Evolutionary conservation across 176 grass and related monocot genomes (phyloP).

Genomic region (Aegilops speltoides): DNA sequence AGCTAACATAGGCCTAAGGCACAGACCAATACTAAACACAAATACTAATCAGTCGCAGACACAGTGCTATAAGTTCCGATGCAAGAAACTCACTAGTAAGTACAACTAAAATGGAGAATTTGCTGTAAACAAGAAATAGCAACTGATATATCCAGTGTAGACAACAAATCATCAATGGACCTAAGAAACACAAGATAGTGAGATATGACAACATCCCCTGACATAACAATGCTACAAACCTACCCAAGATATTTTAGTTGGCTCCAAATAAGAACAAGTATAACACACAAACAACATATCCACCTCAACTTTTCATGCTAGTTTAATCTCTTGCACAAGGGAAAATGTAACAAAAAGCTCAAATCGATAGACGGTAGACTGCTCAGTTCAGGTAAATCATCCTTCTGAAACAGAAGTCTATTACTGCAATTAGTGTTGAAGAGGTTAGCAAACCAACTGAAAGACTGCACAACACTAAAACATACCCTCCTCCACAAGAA

Average conservation of each 20-base stretch:
- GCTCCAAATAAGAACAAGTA: neutral
- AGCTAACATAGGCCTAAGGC: neutral
- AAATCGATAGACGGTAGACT: neutral
- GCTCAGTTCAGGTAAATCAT: neutral
- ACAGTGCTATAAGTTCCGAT: neutral
- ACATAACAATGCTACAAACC: neutral
- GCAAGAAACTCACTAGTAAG: neutral
- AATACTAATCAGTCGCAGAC: neutral
- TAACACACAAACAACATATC: neutral
- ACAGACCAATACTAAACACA: neutral
- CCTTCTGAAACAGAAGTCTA: neutral
- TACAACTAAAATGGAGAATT: neutral
- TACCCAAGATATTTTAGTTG: neutral
- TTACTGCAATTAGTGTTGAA: neutral
- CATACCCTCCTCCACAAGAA: conserved; percentile 82
- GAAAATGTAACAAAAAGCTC: neutral
- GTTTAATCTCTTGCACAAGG: neutral
- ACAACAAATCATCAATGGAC: neutral
- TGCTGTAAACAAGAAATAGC: neutral
- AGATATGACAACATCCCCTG: neutral
- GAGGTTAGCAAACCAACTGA: neutral
- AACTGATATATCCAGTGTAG: neutral
- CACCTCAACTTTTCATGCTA: neutral
- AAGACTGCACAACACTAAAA: neutral
- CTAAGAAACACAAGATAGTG: neutral